A percentile compares a stretch with the other conserved stretches of the same genome.
phyloP scores from a whole-genome alignment of 2,329 filamentous ascomycete species.

The Claviceps sorghi region DNA sequence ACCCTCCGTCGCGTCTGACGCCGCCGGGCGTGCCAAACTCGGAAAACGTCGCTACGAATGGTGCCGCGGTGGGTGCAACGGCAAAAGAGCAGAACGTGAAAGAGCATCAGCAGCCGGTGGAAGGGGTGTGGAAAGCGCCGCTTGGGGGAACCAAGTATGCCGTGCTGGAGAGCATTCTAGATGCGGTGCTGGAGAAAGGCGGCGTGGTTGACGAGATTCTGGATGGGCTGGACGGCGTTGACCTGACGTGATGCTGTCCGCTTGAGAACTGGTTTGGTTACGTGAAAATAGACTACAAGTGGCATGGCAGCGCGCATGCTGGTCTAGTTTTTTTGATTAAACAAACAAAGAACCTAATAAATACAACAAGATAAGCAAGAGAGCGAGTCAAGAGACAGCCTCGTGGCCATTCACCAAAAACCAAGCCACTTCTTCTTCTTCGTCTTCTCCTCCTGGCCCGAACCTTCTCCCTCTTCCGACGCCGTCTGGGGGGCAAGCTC shows the following conservation, averaged over 20 bases:
- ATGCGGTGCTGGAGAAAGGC: slow-evolving; percentile 58
- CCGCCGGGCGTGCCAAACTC: slow-evolving; percentile 54
- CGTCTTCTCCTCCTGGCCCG: slow-evolving; percentile 9
- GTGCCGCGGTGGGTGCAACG: slow-evolving; percentile 22
- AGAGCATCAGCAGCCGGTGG: slow-evolving; percentile 34
- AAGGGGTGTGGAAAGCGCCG: slow-evolving; percentile 76
- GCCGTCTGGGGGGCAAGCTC: slow-evolving; percentile 18
- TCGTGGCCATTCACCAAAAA: slow-evolving; percentile 45
- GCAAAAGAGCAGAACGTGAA: slow-evolving; percentile 23
- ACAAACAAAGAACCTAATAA: neutral
- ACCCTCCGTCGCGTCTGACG: slow-evolving; percentile 59
- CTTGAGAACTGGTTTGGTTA: neutral
- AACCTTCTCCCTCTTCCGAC: slow-evolving; percentile 10
- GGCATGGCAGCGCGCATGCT: no score
- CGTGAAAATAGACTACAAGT: neutral
- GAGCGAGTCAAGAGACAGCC: neutral
- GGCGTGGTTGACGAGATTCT: slow-evolving; percentile 80
- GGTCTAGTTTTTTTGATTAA: no score
- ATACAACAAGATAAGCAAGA: neutral
- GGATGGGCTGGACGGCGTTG: slow-evolving; percentile 63
- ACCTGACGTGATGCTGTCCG: slow-evolving; percentile 36
- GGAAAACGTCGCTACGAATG: slow-evolving; percentile 40
- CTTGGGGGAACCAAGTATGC: slow-evolving; percentile 67
- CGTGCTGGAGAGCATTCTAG: slow-evolving; percentile 59
- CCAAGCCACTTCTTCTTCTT: slow-evolving; percentile 67